Evolutionary conservation across 306 rosid genomes (phyloP), one percentile per base, ranked within the genome.

Genomic region (Glycine tomentella): DNA sequence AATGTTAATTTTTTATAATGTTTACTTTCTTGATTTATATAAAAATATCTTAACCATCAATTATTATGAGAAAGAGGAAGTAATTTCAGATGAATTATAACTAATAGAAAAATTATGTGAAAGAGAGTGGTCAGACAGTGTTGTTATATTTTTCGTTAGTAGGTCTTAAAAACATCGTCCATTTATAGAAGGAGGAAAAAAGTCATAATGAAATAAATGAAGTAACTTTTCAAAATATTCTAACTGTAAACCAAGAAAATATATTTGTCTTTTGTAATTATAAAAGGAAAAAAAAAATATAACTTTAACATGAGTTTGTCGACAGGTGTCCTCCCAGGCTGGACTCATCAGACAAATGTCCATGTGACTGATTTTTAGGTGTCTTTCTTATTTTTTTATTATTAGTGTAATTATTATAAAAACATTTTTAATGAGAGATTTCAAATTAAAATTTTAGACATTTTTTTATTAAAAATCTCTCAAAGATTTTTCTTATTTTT

Each of bases 231-330:
- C 70, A 69, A 8, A 9, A 31, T 71, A 49, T 46, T 33, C 2
- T 5, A 57, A 69, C 61, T 3, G 13, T 7, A 12, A 11, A 14
- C 45, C 5, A 6, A 31, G 20, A 72, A 71, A 80, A 72, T 63
- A 80, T 80, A 79, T 80, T 57, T 44, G 9, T 33, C 52, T 17
- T 17, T 62, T 20, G 3, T 34, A 50, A 49, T 8, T 50, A 49
- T 7, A 59, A 12, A 62, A 5, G 31, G 16, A 0, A 2, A 17
- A 5, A 36, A 72, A 4, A 45, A 16, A 9, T 20, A 1, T 20
- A 20, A 0, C 46, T 46, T 8, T 2, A 7, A 38, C 53, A 33
- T 0, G 45, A 48, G 16, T 71, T 48, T 45, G 16, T 20, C n/a
- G 71, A 69, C 83, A 48, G 59, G 76, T 71, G 46, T 71, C 48